Base-by-base conservation (phyloP, 2,329 filamentous ascomycete genomes). In the Didymosphaeria variabile region DNA sequence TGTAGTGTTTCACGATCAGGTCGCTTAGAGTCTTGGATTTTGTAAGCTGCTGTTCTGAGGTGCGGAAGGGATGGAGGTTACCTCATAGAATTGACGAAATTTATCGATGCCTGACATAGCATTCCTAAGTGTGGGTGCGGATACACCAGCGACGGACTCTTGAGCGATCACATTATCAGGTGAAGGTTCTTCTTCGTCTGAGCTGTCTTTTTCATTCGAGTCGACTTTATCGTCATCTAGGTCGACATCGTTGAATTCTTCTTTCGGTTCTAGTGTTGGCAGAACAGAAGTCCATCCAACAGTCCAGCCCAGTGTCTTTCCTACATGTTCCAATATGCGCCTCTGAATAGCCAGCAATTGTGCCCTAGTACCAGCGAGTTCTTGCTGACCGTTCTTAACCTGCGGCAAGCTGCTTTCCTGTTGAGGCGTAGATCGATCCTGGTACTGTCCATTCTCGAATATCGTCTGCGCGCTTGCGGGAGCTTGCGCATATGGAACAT, bases 271-370 rank as follows among this genome's bases (percentile, higher is more conserved):
- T 5, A 72, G 23, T 2, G 66, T 66, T 8, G 70, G 57, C n/a
- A 76, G 66, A 15, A 79, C 64, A 13, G 78, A 73, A 8, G 83
- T 82, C 93, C 92, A 96, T 0, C 90, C 92, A 64, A 92, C 87
- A 55, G 83, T 86, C 94, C 93, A 97, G 3, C 87, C 88, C 23
- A 87, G 83, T 60, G 87, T 86, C 71, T 87, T 88, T 2, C 92
- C 94, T 50, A 93, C 80, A 52, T 89, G 86, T 69, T 94, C 90
- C 0, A 98, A 82, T 5, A 95, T 86, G 64, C 91, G 92, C 58
- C 94, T 86, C 9, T 93, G 94, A 44, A 97, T 81, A 58, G 92
- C 82, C 62, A 93, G 90, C 2, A 98, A 84, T 71, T 97, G 93
- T 6, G 92, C 94, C 70, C 94, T 86, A 62, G 89, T 88, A 47